Base-by-base conservation (phyloP, 257 asterid genomes). In the Solanum chmielewskii region DNA sequence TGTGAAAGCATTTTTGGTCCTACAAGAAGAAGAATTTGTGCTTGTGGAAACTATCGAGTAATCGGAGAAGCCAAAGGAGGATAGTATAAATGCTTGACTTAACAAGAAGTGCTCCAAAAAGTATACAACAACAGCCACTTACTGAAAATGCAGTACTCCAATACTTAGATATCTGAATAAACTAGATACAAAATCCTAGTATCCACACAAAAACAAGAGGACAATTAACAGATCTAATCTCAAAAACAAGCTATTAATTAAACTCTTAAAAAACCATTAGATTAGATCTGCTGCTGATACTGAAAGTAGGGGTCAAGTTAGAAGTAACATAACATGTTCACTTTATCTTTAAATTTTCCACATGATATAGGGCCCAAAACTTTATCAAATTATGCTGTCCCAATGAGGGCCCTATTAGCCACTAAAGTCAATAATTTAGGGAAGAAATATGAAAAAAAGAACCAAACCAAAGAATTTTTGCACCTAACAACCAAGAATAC, bases 401-500 rank as follows among this genome's bases (percentile, higher is more conserved):
- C 86, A 69, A 18, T 89, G 89, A 88, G 94, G 93, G 87, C 91
- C 93, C 93, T 78, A 89, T 78, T 86, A 37, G 83, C 86, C 92
- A 89, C 89, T 76, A 84, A 90, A 80, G 84, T 90, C 92, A 89
- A 88, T 81, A 84, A 87, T 83, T 86, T 44, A 9, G 31, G 84
- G 37, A 10, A 83, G 64, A 47, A 74, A 44, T 86, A 90, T 82
- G 59, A 37, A 60, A 3, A 62, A 70, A 86, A 86, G n/a, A 37
- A 33, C 69, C 87, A 87, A 89, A 74, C 84, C 90, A 92, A 92
- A 88, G 88, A 90, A 33, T 91, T 89, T 88, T 69, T 76, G 9
- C 87, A 87, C 91, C 90, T 23, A 91, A 88, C 75, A 29, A 91
- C 62, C 83, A 45, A 87, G 86, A 86, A 86, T 82, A 87, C 47